Conservation (phyloP, 2,329 filamentous ascomycete genomes). For the Nigrospora osmanthi region DNA sequence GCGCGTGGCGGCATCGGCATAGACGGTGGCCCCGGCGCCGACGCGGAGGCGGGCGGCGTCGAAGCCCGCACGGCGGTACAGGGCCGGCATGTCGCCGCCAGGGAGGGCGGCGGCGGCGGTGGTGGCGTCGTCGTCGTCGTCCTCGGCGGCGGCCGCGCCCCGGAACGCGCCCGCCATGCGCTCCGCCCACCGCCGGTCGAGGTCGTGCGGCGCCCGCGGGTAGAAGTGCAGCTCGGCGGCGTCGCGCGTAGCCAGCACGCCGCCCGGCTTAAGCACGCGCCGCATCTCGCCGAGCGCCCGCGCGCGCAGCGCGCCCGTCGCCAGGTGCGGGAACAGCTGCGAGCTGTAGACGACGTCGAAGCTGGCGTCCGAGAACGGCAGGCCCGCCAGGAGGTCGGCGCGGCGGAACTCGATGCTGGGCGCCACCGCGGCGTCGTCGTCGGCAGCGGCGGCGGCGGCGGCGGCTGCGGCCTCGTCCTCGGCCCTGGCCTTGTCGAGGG, state of each 20-base stretch:
- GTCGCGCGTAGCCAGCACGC: slow-evolving; percentile 27
- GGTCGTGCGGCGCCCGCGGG: slow-evolving; percentile 13
- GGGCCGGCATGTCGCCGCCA: slow-evolving; percentile 18
- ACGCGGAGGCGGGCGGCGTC: slow-evolving; percentile 18
- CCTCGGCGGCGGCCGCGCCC: slow-evolving; percentile 10
- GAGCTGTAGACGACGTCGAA: slow-evolving; percentile 35
- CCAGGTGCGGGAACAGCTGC: slow-evolving; percentile 34
- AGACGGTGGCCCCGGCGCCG: slow-evolving; percentile 20
- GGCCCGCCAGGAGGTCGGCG: slow-evolving; percentile 24
- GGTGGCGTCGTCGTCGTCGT: slow-evolving; percentile 9
- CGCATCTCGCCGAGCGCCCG: slow-evolving; percentile 30
- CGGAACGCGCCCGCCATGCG: slow-evolving; percentile 13
- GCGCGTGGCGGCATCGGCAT: slow-evolving; percentile 15
- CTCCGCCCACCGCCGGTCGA: slow-evolving; percentile 20
- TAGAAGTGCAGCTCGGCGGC: slow-evolving; percentile 21
- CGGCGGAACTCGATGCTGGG: slow-evolving; percentile 19
- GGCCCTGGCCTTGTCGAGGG: background rate
- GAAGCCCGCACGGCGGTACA: slow-evolving; percentile 22
- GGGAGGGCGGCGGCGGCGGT: slow-evolving; percentile 4
- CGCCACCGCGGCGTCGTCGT: background rate
- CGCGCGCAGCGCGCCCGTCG: slow-evolving; percentile 16
- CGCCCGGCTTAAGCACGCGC: slow-evolving; percentile 33
- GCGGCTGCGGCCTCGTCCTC: slow-evolving; percentile 10
- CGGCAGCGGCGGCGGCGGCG: too few relatives aligned
- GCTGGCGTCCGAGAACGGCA: slow-evolving; percentile 27